Base-by-base conservation (phyloP, 441 rosid genomes). In the Euphorbia corollata region DNA sequence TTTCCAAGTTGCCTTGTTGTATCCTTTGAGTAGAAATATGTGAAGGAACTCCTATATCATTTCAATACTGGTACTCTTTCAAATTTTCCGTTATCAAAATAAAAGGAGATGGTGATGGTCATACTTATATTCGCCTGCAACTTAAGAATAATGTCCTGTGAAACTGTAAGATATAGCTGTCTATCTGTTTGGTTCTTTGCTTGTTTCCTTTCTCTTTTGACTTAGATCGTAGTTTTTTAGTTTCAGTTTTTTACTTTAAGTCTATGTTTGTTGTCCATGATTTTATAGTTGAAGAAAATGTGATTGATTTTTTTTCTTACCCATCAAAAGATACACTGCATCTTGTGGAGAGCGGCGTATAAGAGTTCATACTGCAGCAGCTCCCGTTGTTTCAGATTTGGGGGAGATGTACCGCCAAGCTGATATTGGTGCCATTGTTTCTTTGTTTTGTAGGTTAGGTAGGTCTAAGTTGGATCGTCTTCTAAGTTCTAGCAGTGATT, bases 291-390 rank as follows among this genome's bases (percentile, higher is more conserved):
- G 61, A 63, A 73, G 11, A 34, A 23, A 32, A 41, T 34, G 43
- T 15, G 30, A 22, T 54, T 48, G 20, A 59, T 19, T 24, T 53
- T 27, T n/a, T 63, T 70, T 68, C 73, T 92, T 87, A 77, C 83
- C 83, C 55, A 65, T 73, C 45, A 70, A 73, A 84, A 96, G 99
- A 72, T 92, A 96, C 75, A 96, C 97, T 71, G 96, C 99, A 67
- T 96, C 98, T 67, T 92, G 97, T 61, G 99, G 99, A 78, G 99
- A 95, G 85, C 89, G 99, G 77, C 94, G 98, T 63, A 95, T 95
- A 67, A 89, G 98, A 84, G 89, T 96, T 65, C 99, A 92, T 77
- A 96, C 97, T 10, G 86, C 94, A 56, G 88, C 91, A 47, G 97
- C 96, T 45, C 98, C 97, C 50, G 94, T 91, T 34, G 96, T 90